A percentile compares a stretch with the other conserved stretches of the same genome.
phyloP scores from a whole-genome alignment of 768 basidiomycete species.

The Mycena vitilis region DNA sequence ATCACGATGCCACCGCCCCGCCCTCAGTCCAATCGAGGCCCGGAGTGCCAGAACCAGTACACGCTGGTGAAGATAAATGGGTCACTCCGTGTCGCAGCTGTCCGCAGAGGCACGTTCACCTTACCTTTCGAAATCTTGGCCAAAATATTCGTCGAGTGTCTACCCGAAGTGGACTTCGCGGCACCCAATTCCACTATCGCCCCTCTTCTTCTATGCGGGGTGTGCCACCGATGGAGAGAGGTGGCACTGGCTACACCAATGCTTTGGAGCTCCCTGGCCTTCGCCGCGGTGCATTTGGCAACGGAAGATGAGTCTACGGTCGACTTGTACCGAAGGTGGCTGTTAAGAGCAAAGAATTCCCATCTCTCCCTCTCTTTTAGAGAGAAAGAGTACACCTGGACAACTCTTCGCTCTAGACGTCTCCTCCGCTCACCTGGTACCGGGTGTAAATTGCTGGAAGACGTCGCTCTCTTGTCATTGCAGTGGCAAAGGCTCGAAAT shows the following conservation, averaged over 20 bases:
- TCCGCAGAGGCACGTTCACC: conserved; percentile 7
- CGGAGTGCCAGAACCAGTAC: conserved; percentile 18
- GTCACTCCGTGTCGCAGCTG: not conserved
- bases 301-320: not conserved
- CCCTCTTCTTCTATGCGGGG: conserved; percentile 3
- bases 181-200: not conserved
- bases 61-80: conserved; percentile 1
- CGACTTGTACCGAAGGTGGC: conserved; percentile 3
- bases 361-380: conserved; percentile 1
- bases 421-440: too few relatives aligned
- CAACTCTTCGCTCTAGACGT: too few relatives aligned
- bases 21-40: conserved; percentile 18
- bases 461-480: not conserved
- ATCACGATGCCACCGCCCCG: not conserved
- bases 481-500: conserved; percentile 6
- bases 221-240: conserved; percentile 17
- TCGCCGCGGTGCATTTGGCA: not conserved
- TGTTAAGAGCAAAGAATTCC: not conserved
- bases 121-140: conserved; percentile 16
- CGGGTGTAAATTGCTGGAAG: not conserved
- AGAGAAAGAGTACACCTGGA: not conserved
- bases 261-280: conserved; percentile 14
- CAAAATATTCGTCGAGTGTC: conserved; percentile 11
- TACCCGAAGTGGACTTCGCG: conserved; percentile 7
- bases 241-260: conserved; percentile 11